Evolutionary conservation across 129 eudicot species (phyloP), one percentile per base, ranked within the genome.

Genomic region (Centaurea solstitialis): DNA sequence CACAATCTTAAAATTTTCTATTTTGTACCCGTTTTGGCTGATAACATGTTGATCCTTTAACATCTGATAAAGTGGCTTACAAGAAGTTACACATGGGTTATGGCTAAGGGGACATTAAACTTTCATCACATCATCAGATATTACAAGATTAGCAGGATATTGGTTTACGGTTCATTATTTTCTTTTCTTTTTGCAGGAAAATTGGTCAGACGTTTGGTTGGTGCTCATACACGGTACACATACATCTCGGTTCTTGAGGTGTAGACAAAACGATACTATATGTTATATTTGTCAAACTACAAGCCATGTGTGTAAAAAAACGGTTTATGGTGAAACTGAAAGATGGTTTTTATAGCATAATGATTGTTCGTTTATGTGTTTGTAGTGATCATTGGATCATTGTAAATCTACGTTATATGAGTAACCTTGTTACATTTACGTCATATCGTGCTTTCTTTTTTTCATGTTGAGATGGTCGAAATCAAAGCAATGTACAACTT

Each of bases 181-280:
- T n/a, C 13, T 9, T 41, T 81, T 33, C 64, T n/a, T 33, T 75
- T 47, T 90, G 93, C 90, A 95, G 99, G 87, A 57, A 95, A 93
- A 85, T 76, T 95, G 69, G 87, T 92, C n/a, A 98, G 93, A 77
- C 99, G 93, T 69, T 76, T 95, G 80, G 87, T 89, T 79, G 97
- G 98, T 84, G 99, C 95, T 5, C 99, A 93, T 80, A 92, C 97
- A 5, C 91, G 99, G 37, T 95, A 95, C 85, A 93, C 98, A 22
- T 95, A 95, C 89, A 95, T 89, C 92, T 95, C 7, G 99, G 97
- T 65, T 95, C 99, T 35, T 95, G 88, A 91, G 17, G n/a, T 15
- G 64, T 70, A 76, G 45, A 62, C 3, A 59, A 41, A 70, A 39
- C 43, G 5, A 77, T 33, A 30, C 9, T 24, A 77, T 71, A 64